A percentile compares a stretch with the other conserved stretches of the same genome.
phyloP scores from a whole-genome alignment of 352 stramenopile species.

The Peronospora belbahrii region DNA sequence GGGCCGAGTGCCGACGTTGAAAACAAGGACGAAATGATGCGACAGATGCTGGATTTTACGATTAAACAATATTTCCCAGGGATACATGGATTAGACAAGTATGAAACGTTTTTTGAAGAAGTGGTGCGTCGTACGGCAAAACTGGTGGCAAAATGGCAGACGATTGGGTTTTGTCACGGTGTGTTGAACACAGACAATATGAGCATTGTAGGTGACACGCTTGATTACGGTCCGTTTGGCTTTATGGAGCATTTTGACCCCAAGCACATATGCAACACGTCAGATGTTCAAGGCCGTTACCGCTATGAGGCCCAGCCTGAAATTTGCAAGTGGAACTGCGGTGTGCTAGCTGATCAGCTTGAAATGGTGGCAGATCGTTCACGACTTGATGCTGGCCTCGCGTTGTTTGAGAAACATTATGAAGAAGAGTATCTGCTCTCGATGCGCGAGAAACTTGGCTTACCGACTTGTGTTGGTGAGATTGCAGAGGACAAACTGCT shows the following conservation, averaged over 20 bases:
- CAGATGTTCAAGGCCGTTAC: slow-evolving; percentile 73
- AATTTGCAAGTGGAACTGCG: slow-evolving; percentile 84
- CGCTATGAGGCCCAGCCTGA: slow-evolving; percentile 74
- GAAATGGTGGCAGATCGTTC: slow-evolving; percentile 30
- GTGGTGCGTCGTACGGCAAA: slow-evolving; percentile 64
- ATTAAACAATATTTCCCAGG: slow-evolving; percentile 60
- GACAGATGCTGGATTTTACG: slow-evolving; percentile 74
- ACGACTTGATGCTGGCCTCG: slow-evolving; percentile 23
- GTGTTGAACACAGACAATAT: slow-evolving; percentile 92
- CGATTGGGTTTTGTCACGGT: slow-evolving; percentile 87
- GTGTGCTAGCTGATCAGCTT: slow-evolving; percentile 60
- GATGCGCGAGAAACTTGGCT: slow-evolving; percentile 65
- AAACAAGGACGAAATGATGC: slow-evolving; percentile 61
- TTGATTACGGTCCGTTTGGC: slow-evolving; percentile 90
- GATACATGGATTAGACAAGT: slow-evolving; percentile 27
- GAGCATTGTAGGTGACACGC: slow-evolving; percentile 85
- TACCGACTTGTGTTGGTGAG: slow-evolving; percentile 20
- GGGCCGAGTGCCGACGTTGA: slow-evolving; percentile 65
- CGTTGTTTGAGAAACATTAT: slow-evolving; percentile 43
- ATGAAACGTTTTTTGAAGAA: slow-evolving; percentile 51
- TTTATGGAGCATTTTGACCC: slow-evolving; percentile 90
- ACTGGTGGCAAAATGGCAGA: slow-evolving; percentile 79
- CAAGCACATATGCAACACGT: slow-evolving; percentile 76
- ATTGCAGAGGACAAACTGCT: slow-evolving; percentile 39
- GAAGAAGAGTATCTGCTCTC: slow-evolving; percentile 43